These are phyloP conservation scores for Pseudogymnoascus sp. DNA, from an alignment of 2,329 filamentous ascomycete genomes.

Conservation along the genomic window DNA sequence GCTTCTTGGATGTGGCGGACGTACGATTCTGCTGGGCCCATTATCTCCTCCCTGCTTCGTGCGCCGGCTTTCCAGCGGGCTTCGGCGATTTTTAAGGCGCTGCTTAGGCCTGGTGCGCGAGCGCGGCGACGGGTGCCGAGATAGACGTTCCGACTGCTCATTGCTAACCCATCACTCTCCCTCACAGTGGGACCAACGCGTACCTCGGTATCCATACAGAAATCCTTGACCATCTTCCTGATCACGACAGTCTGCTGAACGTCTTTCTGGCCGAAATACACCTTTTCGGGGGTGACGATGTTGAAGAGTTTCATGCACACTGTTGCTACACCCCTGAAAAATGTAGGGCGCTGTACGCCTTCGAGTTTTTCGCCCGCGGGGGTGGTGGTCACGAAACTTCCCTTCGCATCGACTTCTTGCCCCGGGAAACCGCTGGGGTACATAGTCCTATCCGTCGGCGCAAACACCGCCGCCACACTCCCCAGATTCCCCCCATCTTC, in stretches of 20 bases:
- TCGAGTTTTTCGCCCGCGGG: conserved; percentile 77
- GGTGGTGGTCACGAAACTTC: conserved; percentile 87
- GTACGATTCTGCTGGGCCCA: conserved; percentile 62
- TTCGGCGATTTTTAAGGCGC: conserved; percentile 66
- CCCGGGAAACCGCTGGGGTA: conserved; percentile 76
- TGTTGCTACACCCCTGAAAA: conserved; percentile 93
- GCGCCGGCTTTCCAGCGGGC: conserved; percentile 50
- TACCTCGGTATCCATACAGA: conserved; percentile 71
- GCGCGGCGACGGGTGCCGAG: conserved; percentile 67
- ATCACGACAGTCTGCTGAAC: conserved; percentile 93
- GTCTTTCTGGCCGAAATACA: conserved; percentile 97
- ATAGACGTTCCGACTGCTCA: conserved; percentile 93
- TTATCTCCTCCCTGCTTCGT: conserved; percentile 55
- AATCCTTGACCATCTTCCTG: conserved; percentile 78
- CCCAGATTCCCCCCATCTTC: conserved; percentile 52
- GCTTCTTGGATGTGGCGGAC: conserved; percentile 54
- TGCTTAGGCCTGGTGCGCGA: conserved; percentile 65
- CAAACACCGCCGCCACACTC: conserved; percentile 75
- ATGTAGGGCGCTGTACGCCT: conserved; percentile 79
- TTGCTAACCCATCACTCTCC: conserved; percentile 74
- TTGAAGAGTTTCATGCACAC: conserved; percentile 94
- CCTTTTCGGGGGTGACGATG: conserved; percentile 67
- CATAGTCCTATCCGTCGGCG: conserved; percentile 75
- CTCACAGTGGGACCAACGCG: conserved; percentile 68
- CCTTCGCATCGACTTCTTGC: conserved; percentile 67